Base-by-base conservation (phyloP, 192 early-diverging fungal genomes). In the Piromyces sp. region DNA sequence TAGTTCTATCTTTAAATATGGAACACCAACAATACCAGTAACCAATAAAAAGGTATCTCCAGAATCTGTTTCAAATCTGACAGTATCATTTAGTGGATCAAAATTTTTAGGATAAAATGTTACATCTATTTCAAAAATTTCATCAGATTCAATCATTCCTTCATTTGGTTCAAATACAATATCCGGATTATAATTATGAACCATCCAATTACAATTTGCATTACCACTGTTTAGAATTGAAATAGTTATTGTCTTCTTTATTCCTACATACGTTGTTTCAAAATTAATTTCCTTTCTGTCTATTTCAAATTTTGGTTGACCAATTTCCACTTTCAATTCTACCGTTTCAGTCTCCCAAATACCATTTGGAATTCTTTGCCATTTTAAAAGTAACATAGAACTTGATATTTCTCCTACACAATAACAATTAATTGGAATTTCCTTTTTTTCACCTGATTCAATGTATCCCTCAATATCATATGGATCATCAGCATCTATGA, bases 1-100 rank as follows among this genome's bases (percentile, higher is more conserved):
- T 29, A 84, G 83, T 13, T 84, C 83, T 29, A 92, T 89, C 30
- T 83, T 83, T 36, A 92, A 80, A 79, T 90, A 92, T 11, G 91
- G 91, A 29, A 92, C 83, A 5, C 91, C 91, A 17, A 92, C 88
- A 13, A 92, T 86, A 26, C 91, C 91, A 82, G 87, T 91, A 80
- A 87, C 88, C 82, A 89, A 84, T 4, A 92, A 78, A 80, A 81
- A 84, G 80, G 88, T 88, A 28, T 82, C 82, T 0, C 91, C 91
- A 15, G 86, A 86, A 84, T 92, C 91, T 7, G 91, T 92, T 79
- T 79, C 82, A 81, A 92, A 92, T n/a, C 79, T 81, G 13, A 92
- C 79, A 5, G 83, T 84, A 28, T 86, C 83, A 29, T 84, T 80
- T 12, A 91, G 85, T 5, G 85, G 82, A 15, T 89, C 87, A 83